phyloP scores from a whole-genome alignment of 257 asterid species.

The Plantago major region DNA sequence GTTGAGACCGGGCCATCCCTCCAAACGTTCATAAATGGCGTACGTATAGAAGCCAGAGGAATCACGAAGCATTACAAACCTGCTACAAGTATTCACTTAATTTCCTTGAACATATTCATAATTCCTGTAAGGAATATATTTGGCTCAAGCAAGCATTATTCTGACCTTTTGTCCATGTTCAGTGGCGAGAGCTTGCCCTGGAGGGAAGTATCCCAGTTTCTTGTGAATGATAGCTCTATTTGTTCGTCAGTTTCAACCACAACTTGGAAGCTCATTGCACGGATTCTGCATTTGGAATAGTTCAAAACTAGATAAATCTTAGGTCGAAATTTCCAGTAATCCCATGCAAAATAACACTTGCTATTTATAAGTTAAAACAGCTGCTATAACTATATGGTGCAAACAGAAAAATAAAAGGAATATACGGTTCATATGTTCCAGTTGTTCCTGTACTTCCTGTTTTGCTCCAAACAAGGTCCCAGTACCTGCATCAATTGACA shows the following conservation, averaged over 20 bases:
- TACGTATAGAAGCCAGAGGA: conserved; percentile 72
- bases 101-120: neutral
- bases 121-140: neutral
- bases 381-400: neutral
- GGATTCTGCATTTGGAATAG: conserved; percentile 35
- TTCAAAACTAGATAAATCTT: neutral
- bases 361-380: no score
- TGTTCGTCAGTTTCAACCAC: conserved; percentile 46
- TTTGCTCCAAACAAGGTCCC: conserved; percentile 87
- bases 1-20: conserved; percentile 80
- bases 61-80: conserved; percentile 67
- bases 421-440: conserved; percentile 62
- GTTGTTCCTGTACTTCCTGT: conserved; percentile 49
- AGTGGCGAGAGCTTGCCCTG: conserved; percentile 37
- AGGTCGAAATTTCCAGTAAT: no score
- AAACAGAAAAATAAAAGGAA: neutral
- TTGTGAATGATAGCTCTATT: conserved; percentile 48
- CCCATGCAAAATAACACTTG: no score
- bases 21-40: conserved; percentile 69
- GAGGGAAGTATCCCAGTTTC: conserved; percentile 40
- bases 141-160: neutral
- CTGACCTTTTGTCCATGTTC: conserved; percentile 69
- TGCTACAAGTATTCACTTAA: conserved; percentile 14
- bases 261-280: conserved; percentile 39
- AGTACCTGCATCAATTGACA: conserved; percentile 42